Evolutionary conservation across 768 basidiomycete genomes (phyloP), one percentile per base, ranked within the genome.

Genomic region (Boletus pseudopeckii): DNA sequence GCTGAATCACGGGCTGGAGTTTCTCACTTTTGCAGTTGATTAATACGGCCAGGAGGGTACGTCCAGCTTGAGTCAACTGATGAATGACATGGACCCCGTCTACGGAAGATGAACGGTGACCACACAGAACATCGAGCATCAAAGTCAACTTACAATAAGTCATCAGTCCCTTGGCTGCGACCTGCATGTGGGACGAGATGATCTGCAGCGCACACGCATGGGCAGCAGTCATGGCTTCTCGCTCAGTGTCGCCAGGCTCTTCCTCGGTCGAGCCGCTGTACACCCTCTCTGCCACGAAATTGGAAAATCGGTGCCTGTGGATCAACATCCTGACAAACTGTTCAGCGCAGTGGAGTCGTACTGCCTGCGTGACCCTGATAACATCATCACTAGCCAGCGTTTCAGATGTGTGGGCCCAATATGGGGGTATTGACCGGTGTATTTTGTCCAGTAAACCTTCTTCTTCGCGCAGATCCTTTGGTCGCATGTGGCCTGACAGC

Each of bases 21-120:
- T 77, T 76, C 48, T 90, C 88, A n/a, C 82, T 82, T 64, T 92
- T 90, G 74, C 92, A 93, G 67, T 91, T 91, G 47, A 96, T 77
- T 24, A 96, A 77, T 55, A 95, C 82, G 14, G 92, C 91, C 50
- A 96, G 83, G 17, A 97, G 77, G 2, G 94, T 94, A 46, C 94
- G 82, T 8, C 94, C 94, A 22, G 93, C 93, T 65, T 95, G 92
- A 4, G 93, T 95, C 54, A 96, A 75, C 69, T 97, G 94, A 66
- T 97, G 93, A 43, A 97, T 96, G 55, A 95, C 92, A 68, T 95
- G 92, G 1, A 96, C 92, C 3, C 93, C 93, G 70, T 93, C 92
- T 94, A 64, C 5, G 28, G 7, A 52, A 45, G 53, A 57, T 50
- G 54, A 55, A 60, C 43, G 52, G 48, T 54, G 48, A 48, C 56